Conservation (phyloP, 164 flowering plant species). For the Annona squamosa region DNA sequence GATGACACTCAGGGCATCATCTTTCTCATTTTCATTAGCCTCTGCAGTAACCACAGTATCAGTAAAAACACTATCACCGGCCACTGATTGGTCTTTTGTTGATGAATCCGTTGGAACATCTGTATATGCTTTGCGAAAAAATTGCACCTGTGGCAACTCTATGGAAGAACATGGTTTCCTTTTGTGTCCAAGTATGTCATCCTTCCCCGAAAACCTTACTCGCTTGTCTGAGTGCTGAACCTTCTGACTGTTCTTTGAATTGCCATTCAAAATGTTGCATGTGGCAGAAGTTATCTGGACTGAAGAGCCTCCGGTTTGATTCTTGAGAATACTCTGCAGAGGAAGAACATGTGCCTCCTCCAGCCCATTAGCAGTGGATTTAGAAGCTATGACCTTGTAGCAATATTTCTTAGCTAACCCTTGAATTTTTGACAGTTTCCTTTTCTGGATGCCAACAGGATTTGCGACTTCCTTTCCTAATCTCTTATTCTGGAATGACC, state of each 20-base stretch:
- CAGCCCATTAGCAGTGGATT: conserved; percentile 7
- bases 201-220: conserved; percentile 39
- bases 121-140: conserved; percentile 11
- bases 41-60: conserved; percentile 10
- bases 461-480: conserved; percentile 13
- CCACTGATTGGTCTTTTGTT: conserved; percentile 5
- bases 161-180: conserved; percentile 11
- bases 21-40: conserved; percentile 19
- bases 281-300: conserved; percentile 19
- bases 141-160: conserved; percentile 14
- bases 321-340: conserved; percentile 38
- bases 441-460: conserved; percentile 15
- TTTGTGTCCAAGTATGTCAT: conserved; percentile 30
- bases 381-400: conserved; percentile 14
- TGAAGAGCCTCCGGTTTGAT: conserved; percentile 15
- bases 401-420: conserved; percentile 16
- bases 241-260: conserved; percentile 1
- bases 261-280: conserved; percentile 11
- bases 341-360: conserved; percentile 16
- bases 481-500: conserved; percentile 15
- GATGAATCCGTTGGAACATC: conserved; percentile 18
- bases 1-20: conserved; percentile 12
- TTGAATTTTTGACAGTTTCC: conserved; percentile 17
- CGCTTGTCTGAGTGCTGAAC: conserved; percentile 25
- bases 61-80: conserved; percentile 8